Evolutionary conservation across 352 stramenopile genomes (phyloP), one percentile per base, ranked within the genome.

Genomic region (Pythium inflatum): DNA sequence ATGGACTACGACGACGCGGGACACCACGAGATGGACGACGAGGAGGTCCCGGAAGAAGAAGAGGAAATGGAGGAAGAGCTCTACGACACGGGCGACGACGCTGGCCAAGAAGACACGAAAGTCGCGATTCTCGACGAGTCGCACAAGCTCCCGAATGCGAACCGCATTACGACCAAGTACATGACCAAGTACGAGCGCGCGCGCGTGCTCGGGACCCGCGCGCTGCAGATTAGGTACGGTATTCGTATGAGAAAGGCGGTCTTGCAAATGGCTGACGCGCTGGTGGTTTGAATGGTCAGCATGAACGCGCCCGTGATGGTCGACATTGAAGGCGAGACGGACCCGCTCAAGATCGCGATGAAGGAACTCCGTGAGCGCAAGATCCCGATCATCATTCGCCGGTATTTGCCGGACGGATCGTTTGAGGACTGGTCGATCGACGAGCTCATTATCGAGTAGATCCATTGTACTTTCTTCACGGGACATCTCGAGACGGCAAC

Each of bases 151-250:
- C 86, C 88, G 18, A 96, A 96, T 71, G 80, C 79, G 22, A 83
- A 95, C 60, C 86, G 96, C 67, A 98, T 99, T 68, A 99, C 98
- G 27, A 99, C 97, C 11, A 83, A 90, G 41, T 99, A 99, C 86
- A 98, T 99, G 86, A 99, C 98, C 54, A 99, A 99, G 87, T 99
- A 99, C 82, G 98, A 99, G 79, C 83, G 94, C 66, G 98, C 98
- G 18, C 90, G 98, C 38, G 97, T 99, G 56, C 79, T 99, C 20
- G 98, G 98, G 36, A 99, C 98, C 59, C 84, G 98, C 20, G 97
- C 98, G 45, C 83, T 99, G 38, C 98, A 99, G 86, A 99, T 99
- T 75, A 99, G 90, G 77, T 93, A 33, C 8, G 75, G 22, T 2
- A 38, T 16, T 18, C 5, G 7, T 40, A 45, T 16, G 51, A n/a